These are phyloP conservation scores for Parmales sp. DNA, from an alignment of 108 stramenopile species.

Conservation along the genomic window DNA sequence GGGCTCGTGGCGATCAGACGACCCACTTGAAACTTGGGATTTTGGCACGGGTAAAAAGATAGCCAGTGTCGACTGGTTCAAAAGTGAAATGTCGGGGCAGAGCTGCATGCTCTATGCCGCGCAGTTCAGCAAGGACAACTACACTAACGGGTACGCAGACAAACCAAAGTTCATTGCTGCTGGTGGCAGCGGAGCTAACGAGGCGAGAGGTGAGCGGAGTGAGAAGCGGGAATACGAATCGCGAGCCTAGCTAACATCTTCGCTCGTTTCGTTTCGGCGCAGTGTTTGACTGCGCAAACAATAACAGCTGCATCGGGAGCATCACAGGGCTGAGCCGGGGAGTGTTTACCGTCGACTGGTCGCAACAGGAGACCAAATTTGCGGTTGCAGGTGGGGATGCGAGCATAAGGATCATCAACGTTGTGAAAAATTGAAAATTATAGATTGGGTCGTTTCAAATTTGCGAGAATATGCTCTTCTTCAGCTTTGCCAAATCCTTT, in stretches of 20 bases:
- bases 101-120: constrained; percentile 46
- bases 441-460: too few relatives aligned
- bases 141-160: not conserved
- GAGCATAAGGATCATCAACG: constrained; percentile 9
- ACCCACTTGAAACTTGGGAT: constrained; percentile 46
- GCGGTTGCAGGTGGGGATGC: constrained; percentile 25
- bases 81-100: constrained; percentile 13
- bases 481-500: too few relatives aligned
- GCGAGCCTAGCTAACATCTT: not conserved
- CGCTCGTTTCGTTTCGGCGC: not conserved
- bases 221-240: not conserved
- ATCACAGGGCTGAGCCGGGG: constrained; percentile 40
- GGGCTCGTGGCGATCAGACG: constrained; percentile 39
- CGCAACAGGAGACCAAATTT: constrained; percentile 17
- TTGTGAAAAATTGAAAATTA: too few relatives aligned
- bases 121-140: constrained; percentile 33
- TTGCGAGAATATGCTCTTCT: too few relatives aligned
- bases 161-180: constrained; percentile 33
- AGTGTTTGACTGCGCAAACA: constrained; percentile 34
- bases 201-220: constrained; percentile 22
- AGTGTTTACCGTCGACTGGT: constrained; percentile 45
- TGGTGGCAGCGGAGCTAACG: constrained; percentile 46
- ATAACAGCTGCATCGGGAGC: constrained; percentile 40
- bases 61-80: constrained; percentile 31
- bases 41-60: constrained; percentile 28